phyloP scores from a whole-genome alignment of 352 stramenopile genomes.

The Plasmopara halstedii region DNA sequence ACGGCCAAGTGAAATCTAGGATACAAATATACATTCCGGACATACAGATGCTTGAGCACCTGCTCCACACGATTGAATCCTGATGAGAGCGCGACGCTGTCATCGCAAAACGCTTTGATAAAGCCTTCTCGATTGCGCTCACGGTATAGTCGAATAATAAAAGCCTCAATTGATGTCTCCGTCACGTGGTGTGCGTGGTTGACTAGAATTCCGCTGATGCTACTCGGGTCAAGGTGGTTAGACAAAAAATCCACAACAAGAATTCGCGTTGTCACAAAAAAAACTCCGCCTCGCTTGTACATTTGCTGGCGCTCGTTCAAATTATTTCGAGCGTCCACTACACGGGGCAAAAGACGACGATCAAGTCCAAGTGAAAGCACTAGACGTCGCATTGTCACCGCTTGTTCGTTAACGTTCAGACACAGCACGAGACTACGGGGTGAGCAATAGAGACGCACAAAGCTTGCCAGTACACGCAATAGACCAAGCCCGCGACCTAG shows the following conservation, averaged over 20 bases:
- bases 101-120: conserved; percentile 95
- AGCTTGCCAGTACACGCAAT: conserved; percentile 79
- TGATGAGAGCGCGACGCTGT: conserved; percentile 80
- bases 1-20: conserved; percentile 93
- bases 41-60: conserved; percentile 90
- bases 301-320: conserved; percentile 69
- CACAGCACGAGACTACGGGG: conserved; percentile 85
- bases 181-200: conserved; percentile 90
- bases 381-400: conserved; percentile 60
- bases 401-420: conserved; percentile 88
- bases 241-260: conserved; percentile 96
- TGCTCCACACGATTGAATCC: conserved; percentile 95
- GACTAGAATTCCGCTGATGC: conserved; percentile 91
- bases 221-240: conserved; percentile 59
- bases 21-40: conserved; percentile 91
- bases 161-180: conserved; percentile 94
- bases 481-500: conserved; percentile 90
- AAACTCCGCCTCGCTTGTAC: conserved; percentile 90
- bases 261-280: conserved; percentile 94
- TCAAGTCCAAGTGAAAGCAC: conserved; percentile 87
- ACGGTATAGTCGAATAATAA: conserved; percentile 94
- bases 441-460: conserved; percentile 87
- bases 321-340: conserved; percentile 75
- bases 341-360: conserved; percentile 76
- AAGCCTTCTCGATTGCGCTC: conserved; percentile 87